Evolutionary conservation across 257 asterid genomes (phyloP).

Genomic region (Leonotis leonurus): DNA sequence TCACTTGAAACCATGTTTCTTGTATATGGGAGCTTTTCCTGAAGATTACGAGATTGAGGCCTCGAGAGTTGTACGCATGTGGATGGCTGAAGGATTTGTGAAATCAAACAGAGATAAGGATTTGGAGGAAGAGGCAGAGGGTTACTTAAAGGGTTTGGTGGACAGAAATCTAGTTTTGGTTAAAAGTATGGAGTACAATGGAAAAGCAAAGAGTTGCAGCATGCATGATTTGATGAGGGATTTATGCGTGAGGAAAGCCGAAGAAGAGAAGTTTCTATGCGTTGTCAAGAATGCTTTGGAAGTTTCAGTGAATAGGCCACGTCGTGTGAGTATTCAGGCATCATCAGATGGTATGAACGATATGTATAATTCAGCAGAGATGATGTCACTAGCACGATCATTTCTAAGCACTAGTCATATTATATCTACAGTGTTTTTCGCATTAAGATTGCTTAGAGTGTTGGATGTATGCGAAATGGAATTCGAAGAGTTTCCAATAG

Average conservation of each 20-base stretch:
- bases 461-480: background rate
- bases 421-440: too few relatives aligned
- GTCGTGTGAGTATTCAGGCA: background rate
- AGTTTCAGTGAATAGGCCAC: background rate
- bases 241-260: constrained; percentile 1
- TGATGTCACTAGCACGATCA: background rate
- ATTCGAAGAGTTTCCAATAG: background rate
- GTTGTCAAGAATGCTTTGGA: background rate
- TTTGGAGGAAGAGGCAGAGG: background rate
- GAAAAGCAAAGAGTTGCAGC: background rate
- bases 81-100: constrained; percentile 18
- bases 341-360: background rate
- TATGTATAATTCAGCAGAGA: background rate
- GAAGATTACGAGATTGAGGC: background rate
- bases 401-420: too few relatives aligned
- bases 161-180: constrained; percentile 6
- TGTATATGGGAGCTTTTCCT: background rate
- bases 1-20: too few relatives aligned
- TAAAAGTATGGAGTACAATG: background rate
- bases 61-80: background rate
- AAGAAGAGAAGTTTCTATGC: background rate
- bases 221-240: constrained; percentile 17
- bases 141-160: background rate
- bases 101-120: background rate
- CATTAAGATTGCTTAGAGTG: background rate